Conservation (phyloP, 192 early-diverging fungal genomes). For the Podila epicladia region DNA sequence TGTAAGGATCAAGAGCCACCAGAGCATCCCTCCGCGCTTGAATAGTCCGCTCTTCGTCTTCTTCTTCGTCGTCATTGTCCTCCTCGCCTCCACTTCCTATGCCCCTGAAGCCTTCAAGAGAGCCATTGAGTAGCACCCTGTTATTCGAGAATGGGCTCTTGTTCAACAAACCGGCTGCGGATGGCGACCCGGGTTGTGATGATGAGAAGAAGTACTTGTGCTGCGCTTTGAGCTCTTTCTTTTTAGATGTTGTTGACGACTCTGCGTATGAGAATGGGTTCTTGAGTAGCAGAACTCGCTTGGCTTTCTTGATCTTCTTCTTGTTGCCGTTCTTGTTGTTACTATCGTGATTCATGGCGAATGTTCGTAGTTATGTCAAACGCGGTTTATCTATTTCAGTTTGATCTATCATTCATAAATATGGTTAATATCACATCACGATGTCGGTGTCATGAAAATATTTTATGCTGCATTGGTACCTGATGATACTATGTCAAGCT, state of each 20-base stretch:
- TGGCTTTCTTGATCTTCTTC: neutral
- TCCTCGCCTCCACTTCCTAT: neutral
- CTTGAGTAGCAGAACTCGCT: neutral
- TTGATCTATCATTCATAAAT: no score
- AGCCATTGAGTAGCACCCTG: neutral
- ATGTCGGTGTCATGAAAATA: no score
- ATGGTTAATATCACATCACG: no score
- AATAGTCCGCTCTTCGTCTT: slow-evolving; percentile 27
- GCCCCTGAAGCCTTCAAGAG: no score
- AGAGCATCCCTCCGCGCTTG: slow-evolving; percentile 27
- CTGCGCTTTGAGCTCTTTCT: neutral
- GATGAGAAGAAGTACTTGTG: no score
- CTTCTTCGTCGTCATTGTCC: slow-evolving; percentile 8
- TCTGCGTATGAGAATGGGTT: slow-evolving; percentile 7
- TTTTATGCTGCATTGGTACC: no score
- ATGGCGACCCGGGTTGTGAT: no score
- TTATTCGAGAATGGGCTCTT: slow-evolving; percentile 10
- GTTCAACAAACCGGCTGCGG: no score
- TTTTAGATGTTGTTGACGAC: neutral
- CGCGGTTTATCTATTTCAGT: no score
- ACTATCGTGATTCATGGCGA: neutral
- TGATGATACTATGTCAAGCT: no score
- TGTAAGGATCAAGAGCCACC: slow-evolving; percentile 24
- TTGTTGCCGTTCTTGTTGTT: neutral
- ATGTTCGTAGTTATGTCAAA: neutral